phyloP scores from a whole-genome alignment of 2,329 filamentous ascomycete genomes.

The Colletotrichum filicis region DNA sequence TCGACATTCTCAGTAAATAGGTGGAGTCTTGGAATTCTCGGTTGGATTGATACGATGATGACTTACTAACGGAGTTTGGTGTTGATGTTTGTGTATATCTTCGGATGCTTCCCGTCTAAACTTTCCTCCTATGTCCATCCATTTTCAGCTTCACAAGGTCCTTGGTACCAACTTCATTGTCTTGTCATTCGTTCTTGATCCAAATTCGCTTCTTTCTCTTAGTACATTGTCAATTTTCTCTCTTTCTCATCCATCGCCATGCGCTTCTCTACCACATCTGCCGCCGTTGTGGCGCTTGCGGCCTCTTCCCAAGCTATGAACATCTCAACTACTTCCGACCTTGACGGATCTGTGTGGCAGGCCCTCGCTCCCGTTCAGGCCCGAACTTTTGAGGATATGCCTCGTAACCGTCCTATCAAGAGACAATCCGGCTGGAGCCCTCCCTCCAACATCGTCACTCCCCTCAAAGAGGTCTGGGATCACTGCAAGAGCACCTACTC shows the following conservation, averaged over 20 bases:
- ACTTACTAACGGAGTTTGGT: background rate
- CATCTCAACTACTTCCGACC: slow-evolving; percentile 39
- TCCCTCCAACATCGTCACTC: slow-evolving; percentile 38
- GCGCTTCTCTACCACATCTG: slow-evolving; percentile 38
- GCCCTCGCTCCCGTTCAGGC: slow-evolving; percentile 31
- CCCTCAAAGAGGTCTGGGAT: slow-evolving; percentile 46
- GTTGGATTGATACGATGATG: background rate
- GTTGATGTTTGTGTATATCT: slow-evolving; percentile 9
- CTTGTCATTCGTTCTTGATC: slow-evolving; percentile 8
- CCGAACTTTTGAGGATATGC: slow-evolving; percentile 14
- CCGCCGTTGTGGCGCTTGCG: slow-evolving; percentile 39
- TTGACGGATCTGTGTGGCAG: slow-evolving; percentile 44
- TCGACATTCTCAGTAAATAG: background rate
- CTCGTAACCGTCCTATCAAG: slow-evolving; percentile 42
- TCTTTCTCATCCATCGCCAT: slow-evolving; percentile 32
- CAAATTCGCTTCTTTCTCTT: slow-evolving; percentile 13
- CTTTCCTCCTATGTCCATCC: background rate
- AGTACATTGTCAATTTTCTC: background rate
- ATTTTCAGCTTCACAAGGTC: slow-evolving; percentile 17
- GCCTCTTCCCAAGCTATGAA: slow-evolving; percentile 38
- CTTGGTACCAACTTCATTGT: slow-evolving; percentile 8
- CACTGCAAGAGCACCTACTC: slow-evolving; percentile 43
- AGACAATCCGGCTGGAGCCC: slow-evolving; percentile 43
- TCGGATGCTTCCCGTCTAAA: background rate
- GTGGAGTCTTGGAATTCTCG: slow-evolving; percentile 1